phyloP scores from a whole-genome alignment of 768 basidiomycete genomes.

The Gymnopilus dilepis region DNA sequence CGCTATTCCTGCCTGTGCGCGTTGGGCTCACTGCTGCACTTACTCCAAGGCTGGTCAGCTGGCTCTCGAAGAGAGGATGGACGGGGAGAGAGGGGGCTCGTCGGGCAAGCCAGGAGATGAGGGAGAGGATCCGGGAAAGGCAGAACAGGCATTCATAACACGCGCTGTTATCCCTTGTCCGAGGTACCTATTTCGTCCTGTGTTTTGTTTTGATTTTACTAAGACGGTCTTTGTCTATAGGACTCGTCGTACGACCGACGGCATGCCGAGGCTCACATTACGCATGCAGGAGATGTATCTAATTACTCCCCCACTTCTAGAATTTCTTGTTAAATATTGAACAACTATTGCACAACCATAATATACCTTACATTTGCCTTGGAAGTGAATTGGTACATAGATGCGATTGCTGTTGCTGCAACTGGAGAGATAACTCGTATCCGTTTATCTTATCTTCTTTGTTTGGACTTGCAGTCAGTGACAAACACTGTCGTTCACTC shows the following conservation, averaged over 20 bases:
- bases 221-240: background rate
- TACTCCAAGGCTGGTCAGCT: slow-evolving; percentile 86
- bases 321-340: background rate
- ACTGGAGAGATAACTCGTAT: background rate
- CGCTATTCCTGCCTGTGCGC: slow-evolving; percentile 85
- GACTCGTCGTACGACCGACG: background rate
- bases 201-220: background rate
- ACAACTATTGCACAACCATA: background rate
- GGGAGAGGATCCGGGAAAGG: slow-evolving; percentile 46
- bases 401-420: background rate
- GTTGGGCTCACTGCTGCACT: slow-evolving; percentile 87
- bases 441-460: background rate
- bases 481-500: background rate
- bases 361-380: slow-evolving; percentile 3
- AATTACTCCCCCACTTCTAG: background rate
- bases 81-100: slow-evolving; percentile 71
- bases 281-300: background rate
- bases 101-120: slow-evolving; percentile 62
- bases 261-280: background rate
- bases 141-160: slow-evolving; percentile 8
- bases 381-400: background rate
- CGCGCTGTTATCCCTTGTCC: background rate
- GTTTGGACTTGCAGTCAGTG: background rate
- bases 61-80: slow-evolving; percentile 86
- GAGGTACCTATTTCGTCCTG: background rate